Evolutionary conservation across 108 stramenopile species (phyloP).

Genomic region (Nitzschia putrida): DNA sequence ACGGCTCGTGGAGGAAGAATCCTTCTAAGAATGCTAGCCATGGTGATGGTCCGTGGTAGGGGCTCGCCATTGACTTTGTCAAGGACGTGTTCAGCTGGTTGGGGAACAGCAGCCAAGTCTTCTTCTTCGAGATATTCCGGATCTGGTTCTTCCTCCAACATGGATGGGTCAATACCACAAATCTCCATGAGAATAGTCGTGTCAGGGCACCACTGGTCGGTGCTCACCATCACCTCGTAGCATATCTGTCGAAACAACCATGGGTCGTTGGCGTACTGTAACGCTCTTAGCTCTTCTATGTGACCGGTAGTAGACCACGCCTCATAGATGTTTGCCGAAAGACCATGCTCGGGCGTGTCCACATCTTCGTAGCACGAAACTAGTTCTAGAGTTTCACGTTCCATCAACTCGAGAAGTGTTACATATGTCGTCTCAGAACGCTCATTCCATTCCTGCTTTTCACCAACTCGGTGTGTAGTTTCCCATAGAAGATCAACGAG

Average conservation of each 20-base stretch:
- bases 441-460: constrained; percentile 57
- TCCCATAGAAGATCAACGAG: constrained; percentile 49
- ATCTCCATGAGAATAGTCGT: constrained; percentile 50
- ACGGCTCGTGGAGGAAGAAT: constrained; percentile 52
- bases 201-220: constrained; percentile 71
- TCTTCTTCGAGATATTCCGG: constrained; percentile 35
- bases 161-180: constrained; percentile 46
- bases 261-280: constrained; percentile 35
- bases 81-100: constrained; percentile 51
- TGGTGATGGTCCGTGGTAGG: constrained; percentile 33
- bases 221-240: constrained; percentile 60
- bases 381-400: constrained; percentile 44
- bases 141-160: constrained; percentile 41
- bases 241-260: constrained; percentile 56
- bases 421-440: constrained; percentile 51
- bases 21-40: constrained; percentile 55
- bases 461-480: constrained; percentile 44
- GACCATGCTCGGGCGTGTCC: constrained; percentile 39
- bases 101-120: constrained; percentile 42
- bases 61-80: constrained; percentile 60
- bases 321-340: constrained; percentile 43
- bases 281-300: constrained; percentile 44
- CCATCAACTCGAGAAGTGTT: constrained; percentile 55
- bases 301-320: constrained; percentile 59
- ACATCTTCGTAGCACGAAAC: constrained; percentile 47